Evolutionary conservation across 306 rosid genomes (phyloP).

Genomic region (Astragalus glycyphyllos): DNA sequence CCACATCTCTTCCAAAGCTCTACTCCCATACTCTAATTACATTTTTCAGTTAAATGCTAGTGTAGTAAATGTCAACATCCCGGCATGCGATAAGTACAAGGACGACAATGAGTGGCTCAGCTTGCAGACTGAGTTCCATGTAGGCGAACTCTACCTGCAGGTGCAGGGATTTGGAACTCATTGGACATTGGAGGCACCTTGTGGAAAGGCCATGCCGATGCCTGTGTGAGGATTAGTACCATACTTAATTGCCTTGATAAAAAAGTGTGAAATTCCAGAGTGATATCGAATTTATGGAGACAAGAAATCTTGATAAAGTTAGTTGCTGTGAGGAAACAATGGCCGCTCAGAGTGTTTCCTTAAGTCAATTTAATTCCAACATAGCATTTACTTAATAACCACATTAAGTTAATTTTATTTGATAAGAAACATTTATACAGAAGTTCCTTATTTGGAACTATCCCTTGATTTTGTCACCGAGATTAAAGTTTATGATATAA

Average conservation of each 20-base stretch:
- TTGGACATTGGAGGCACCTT: conserved; percentile 35
- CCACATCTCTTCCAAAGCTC: neutral
- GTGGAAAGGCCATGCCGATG: conserved; percentile 12
- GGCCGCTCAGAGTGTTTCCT: conserved; percentile 1
- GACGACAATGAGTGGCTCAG: conserved; percentile 12
- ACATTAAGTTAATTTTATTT: conserved; percentile 27
- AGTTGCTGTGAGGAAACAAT: conserved; percentile 23
- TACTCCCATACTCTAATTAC: conserved; percentile 2
- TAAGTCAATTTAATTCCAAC: conserved; percentile 22
- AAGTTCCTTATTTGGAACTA: conserved; percentile 5
- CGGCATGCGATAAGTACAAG: conserved; percentile 19
- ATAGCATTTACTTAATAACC: conserved; percentile 1
- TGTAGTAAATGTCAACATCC: conserved; percentile 12
- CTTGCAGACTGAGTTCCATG: conserved; percentile 18
- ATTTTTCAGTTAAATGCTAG: conserved; percentile 26
- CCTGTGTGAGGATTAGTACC: conserved; percentile 2
- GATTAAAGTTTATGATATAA: neutral
- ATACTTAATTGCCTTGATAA: conserved; percentile 15
- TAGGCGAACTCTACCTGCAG: conserved; percentile 19
- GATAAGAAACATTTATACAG: neutral
- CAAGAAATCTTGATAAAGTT: conserved; percentile 31
- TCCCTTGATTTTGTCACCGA: neutral
- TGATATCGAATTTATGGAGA: conserved; percentile 10
- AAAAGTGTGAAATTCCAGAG: conserved; percentile 4
- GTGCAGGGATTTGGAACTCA: conserved; percentile 26